These are phyloP conservation scores for Exidia glandulosa DNA, from an alignment of 768 basidiomycete species.

Conservation along the genomic window DNA sequence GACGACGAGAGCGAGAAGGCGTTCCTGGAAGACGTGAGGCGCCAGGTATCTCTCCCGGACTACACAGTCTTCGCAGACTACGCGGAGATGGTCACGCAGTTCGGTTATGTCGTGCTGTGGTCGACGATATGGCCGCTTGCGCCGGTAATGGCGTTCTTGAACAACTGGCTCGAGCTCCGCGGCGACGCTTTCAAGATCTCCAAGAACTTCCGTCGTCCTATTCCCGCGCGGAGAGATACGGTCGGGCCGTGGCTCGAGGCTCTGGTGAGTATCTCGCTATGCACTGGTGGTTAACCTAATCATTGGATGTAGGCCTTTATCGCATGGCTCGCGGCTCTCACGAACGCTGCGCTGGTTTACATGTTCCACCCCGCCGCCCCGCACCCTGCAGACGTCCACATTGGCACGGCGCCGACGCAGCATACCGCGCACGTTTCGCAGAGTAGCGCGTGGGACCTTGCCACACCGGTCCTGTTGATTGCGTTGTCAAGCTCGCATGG, in stretches of 20 bases:
- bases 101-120: slow-evolving; percentile 89
- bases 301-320: slow-evolving; percentile 54
- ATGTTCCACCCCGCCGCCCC: slow-evolving; percentile 53
- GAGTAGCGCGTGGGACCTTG: background rate
- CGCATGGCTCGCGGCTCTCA: slow-evolving; percentile 81
- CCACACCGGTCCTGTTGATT: background rate
- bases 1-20: slow-evolving; percentile 52
- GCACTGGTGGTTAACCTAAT: too few species aligned
- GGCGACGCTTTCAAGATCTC: slow-evolving; percentile 95
- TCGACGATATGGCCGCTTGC: slow-evolving; percentile 90
- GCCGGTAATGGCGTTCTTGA: slow-evolving; percentile 78
- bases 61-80: slow-evolving; percentile 81
- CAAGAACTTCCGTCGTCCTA: slow-evolving; percentile 69
- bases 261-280: slow-evolving; percentile 38
- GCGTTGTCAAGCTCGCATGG: background rate
- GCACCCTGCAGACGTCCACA: slow-evolving; percentile 1
- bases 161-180: slow-evolving; percentile 86
- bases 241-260: slow-evolving; percentile 93
- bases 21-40: slow-evolving; percentile 69
- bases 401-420: background rate
- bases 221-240: slow-evolving; percentile 78
- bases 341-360: slow-evolving; percentile 83
- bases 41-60: slow-evolving; percentile 67
- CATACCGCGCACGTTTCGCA: background rate
- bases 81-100: slow-evolving; percentile 93